Evolutionary conservation across 2,329 filamentous ascomycete genomes (phyloP).

Genomic region (Colletotrichum salicis): DNA sequence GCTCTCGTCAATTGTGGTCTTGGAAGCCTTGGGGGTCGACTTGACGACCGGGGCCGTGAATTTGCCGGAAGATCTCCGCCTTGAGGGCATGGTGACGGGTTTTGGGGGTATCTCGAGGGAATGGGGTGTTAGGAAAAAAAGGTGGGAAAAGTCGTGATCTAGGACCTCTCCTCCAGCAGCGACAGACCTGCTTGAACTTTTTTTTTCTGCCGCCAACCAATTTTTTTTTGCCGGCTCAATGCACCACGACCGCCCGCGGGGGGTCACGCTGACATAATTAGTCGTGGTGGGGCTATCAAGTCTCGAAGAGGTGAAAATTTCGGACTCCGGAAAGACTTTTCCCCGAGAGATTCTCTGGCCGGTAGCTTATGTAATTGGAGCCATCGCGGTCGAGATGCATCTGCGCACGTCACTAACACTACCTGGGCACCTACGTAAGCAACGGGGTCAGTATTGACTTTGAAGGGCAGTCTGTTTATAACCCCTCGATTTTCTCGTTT

Average conservation of each 20-base stretch:
- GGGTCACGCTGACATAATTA: constrained; percentile 25
- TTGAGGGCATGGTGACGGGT: constrained; percentile 62
- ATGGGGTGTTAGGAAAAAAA: not conserved
- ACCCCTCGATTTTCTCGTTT: not conserved
- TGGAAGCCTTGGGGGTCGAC: constrained; percentile 62
- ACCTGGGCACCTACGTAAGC: no score
- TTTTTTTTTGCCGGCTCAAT: constrained; percentile 30
- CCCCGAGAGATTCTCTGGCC: accelerated
- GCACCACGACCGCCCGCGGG: constrained; percentile 29
- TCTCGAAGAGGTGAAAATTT: no score
- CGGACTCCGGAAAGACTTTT: not conserved
- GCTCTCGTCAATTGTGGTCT: constrained; percentile 67
- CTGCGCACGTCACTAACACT: not conserved
- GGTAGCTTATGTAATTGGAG: not conserved
- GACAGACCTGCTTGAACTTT: constrained; percentile 33
- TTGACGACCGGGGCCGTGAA: constrained; percentile 66
- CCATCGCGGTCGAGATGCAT: no score
- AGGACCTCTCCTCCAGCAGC: constrained; percentile 16
- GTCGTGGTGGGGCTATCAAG: not conserved
- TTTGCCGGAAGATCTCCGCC: constrained; percentile 68
- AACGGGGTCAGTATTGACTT: not conserved
- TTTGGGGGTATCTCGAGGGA: constrained; percentile 12
- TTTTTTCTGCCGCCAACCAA: constrained; percentile 35
- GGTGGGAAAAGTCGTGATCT: constrained; percentile 18
- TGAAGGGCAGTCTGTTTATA: not conserved